phyloP scores from a whole-genome alignment of 2,329 filamentous ascomycete species.

The Fusarium bulbicola region DNA sequence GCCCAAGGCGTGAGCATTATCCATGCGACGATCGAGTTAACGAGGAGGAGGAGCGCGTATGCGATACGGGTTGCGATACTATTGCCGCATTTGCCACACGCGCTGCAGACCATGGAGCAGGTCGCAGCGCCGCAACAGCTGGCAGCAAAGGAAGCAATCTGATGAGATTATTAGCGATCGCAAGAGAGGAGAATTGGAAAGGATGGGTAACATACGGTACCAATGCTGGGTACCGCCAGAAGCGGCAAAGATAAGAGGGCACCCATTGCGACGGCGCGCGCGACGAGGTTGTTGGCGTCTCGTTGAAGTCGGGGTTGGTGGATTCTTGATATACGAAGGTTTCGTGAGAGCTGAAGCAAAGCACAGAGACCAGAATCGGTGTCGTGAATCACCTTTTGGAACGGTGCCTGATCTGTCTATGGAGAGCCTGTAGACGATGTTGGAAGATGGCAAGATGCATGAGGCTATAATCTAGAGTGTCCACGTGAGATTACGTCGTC shows the following conservation, averaged over 20 bases:
- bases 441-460: slow-evolving; percentile 24
- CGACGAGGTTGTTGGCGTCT: slow-evolving; percentile 1
- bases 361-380: not conserved
- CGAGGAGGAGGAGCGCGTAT: slow-evolving; percentile 90
- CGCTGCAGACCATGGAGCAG: slow-evolving; percentile 93
- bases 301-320: not conserved
- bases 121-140: slow-evolving; percentile 98
- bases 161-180: slow-evolving; percentile 22
- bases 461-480: slow-evolving; percentile 25
- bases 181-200: too few relatives aligned
- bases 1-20: slow-evolving; percentile 99
- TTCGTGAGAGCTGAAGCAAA: not conserved
- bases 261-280: slow-evolving; percentile 70
- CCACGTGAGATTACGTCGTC: slow-evolving; percentile 44
- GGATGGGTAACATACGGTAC: slow-evolving; percentile 72
- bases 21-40: slow-evolving; percentile 98
- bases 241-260: slow-evolving; percentile 90
- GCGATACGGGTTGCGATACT: slow-evolving; percentile 97
- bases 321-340: not conserved
- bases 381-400: not conserved
- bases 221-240: slow-evolving; percentile 84
- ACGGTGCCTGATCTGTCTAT: not conserved
- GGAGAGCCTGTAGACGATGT: not conserved
- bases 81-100: slow-evolving; percentile 96
- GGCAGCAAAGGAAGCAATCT: slow-evolving; percentile 81